phyloP scores from a whole-genome alignment of 257 asterid genomes.

The Oldenlandia corymbosa region DNA sequence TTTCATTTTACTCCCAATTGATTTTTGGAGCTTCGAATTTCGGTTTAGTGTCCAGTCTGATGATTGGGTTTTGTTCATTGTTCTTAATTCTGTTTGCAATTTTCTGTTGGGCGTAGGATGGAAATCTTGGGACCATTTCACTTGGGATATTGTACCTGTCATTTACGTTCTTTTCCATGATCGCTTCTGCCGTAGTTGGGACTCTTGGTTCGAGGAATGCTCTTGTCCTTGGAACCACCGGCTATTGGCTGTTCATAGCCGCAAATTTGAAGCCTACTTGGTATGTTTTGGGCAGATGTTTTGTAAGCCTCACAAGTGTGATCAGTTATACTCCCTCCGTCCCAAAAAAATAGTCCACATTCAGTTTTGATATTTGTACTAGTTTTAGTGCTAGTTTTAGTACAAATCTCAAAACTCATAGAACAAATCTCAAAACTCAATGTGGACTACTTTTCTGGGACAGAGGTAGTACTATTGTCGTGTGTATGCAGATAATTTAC shows the following conservation, averaged over 20 bases:
- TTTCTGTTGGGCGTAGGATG: conserved; percentile 40
- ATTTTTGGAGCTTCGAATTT: neutral
- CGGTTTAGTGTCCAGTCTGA: too few species aligned
- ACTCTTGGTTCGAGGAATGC: conserved; percentile 79
- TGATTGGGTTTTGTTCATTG: too few species aligned
- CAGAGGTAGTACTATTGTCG: too few species aligned
- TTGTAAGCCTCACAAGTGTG: too few species aligned
- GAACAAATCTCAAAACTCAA: too few species aligned
- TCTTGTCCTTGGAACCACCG: conserved; percentile 79
- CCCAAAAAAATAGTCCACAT: too few species aligned
- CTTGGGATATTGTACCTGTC: conserved; percentile 87
- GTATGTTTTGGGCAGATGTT: conserved; percentile 39
- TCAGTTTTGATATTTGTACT: neutral
- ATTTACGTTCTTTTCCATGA: conserved; percentile 59
- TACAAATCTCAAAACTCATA: too few species aligned
- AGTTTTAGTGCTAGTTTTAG: too few species aligned
- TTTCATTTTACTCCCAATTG: neutral
- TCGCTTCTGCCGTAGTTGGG: conserved; percentile 81
- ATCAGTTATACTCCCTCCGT: too few species aligned
- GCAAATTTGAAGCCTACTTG: conserved; percentile 95
- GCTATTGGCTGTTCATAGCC: conserved; percentile 88
- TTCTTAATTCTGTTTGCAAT: neutral
- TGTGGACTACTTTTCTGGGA: too few species aligned
- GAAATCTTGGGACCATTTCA: conserved; percentile 80
- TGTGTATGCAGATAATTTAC: too few species aligned